Evolutionary conservation across 116 monocot genomes (phyloP).

Genomic region (Papilionanthe hybrid): DNA sequence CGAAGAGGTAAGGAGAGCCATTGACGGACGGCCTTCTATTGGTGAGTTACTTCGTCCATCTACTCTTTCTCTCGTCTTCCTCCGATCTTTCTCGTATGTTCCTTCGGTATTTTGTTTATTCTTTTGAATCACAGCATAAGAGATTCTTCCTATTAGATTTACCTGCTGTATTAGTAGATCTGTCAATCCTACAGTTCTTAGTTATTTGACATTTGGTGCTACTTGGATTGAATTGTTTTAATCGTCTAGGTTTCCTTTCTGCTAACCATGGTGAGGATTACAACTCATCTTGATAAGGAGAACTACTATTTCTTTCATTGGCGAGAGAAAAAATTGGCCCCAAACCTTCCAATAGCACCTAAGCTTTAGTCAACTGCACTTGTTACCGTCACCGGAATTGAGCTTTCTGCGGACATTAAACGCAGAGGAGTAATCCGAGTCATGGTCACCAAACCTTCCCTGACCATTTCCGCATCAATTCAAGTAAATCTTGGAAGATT

Average conservation of each 20-base stretch:
- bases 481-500: too few relatives aligned
- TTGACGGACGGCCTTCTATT: conserved; percentile 4
- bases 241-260: not conserved
- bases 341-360: too few relatives aligned
- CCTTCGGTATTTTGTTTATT: not conserved
- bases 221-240: not conserved
- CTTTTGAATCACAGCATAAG: not conserved
- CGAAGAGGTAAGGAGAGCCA: not conserved
- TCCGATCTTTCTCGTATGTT: not conserved
- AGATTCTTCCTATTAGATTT: not conserved
- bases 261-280: too few relatives aligned
- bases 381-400: too few relatives aligned
- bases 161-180: not conserved
- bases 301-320: too few relatives aligned
- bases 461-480: too few relatives aligned
- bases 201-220: not conserved
- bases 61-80: not conserved
- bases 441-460: too few relatives aligned
- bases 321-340: too few relatives aligned
- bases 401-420: too few relatives aligned
- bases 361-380: too few relatives aligned
- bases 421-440: too few relatives aligned
- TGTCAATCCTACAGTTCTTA: not conserved
- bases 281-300: too few relatives aligned
- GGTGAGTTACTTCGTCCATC: not conserved